Evolutionary conservation across 345 rosid species (phyloP).

Genomic region (Eucalyptus virginea): DNA sequence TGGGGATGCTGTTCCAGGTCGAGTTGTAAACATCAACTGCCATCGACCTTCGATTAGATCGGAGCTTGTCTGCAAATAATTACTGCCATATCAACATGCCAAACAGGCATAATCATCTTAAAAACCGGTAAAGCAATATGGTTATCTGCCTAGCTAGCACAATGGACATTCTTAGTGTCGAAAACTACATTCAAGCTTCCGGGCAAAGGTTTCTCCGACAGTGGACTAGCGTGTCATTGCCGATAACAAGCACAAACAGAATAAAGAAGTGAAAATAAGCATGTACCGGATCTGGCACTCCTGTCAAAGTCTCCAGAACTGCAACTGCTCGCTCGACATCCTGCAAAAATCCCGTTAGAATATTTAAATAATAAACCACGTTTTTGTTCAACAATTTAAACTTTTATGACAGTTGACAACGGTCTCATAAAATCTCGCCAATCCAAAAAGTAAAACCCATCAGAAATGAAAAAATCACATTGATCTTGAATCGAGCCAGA

Average conservation of each 20-base stretch:
- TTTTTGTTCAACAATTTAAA: accelerated
- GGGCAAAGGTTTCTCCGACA: not conserved
- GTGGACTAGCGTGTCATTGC: not conserved
- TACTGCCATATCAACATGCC: not conserved
- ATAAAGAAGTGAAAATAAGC: not conserved
- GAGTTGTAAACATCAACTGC: constrained; percentile 89
- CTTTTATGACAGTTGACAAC: accelerated
- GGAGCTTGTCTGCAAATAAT: constrained; percentile 47
- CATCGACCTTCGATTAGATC: constrained; percentile 81
- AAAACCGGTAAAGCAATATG: not conserved
- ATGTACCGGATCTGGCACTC: constrained; percentile 65
- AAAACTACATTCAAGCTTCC: not conserved
- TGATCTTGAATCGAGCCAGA: not conserved
- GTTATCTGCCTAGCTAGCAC: not conserved
- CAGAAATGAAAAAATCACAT: not conserved
- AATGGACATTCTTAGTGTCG: not conserved
- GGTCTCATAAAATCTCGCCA: accelerated
- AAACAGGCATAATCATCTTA: not conserved
- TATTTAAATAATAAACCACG: no score
- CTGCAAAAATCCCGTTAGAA: constrained; percentile 1
- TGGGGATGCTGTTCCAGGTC: constrained; percentile 97
- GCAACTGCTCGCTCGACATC: constrained; percentile 68
- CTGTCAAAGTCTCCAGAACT: constrained; percentile 59
- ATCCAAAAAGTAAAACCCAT: not conserved
- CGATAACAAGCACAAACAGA: not conserved